These are phyloP conservation scores for Basipetospora sp. DNA, from an alignment of 2,329 filamentous ascomycete species.

Conservation along the genomic window DNA sequence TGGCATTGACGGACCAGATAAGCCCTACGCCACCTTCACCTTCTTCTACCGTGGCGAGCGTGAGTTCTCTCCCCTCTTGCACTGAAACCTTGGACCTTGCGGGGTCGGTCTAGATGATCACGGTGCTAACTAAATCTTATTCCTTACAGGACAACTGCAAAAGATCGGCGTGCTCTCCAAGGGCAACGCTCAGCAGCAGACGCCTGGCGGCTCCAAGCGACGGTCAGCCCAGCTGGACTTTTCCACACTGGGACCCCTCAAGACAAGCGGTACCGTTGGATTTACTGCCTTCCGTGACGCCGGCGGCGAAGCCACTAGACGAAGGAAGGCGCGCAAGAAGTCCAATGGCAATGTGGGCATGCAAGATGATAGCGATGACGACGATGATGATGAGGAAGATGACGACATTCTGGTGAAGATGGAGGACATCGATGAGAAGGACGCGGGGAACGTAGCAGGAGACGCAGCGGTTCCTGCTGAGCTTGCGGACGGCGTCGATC, in stretches of 20 bases:
- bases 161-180: conserved; percentile 84
- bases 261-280: conserved; percentile 73
- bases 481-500: conserved; percentile 64
- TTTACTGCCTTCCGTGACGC: conserved; percentile 77
- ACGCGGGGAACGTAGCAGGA: conserved; percentile 44
- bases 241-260: conserved; percentile 67
- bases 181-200: conserved; percentile 50
- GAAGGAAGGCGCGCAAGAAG: conserved; percentile 47
- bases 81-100: not conserved
- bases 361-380: conserved; percentile 55
- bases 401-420: conserved; percentile 48
- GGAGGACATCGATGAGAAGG: conserved; percentile 49
- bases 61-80: conserved; percentile 36
- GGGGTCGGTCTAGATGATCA: not conserved
- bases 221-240: conserved; percentile 76
- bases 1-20: conserved; percentile 87
- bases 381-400: conserved; percentile 58
- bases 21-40: conserved; percentile 91
- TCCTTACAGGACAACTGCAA: conserved; percentile 70
- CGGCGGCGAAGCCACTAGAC: conserved; percentile 37
- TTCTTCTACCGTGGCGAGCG: conserved; percentile 95
- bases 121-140: conserved; percentile 13
- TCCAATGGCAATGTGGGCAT: conserved; percentile 38
- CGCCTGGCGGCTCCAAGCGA: conserved; percentile 52
- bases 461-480: conserved; percentile 60